Base-by-base conservation (phyloP, 495 filamentous ascomycete genomes). In the Apodospora peruviana region DNA sequence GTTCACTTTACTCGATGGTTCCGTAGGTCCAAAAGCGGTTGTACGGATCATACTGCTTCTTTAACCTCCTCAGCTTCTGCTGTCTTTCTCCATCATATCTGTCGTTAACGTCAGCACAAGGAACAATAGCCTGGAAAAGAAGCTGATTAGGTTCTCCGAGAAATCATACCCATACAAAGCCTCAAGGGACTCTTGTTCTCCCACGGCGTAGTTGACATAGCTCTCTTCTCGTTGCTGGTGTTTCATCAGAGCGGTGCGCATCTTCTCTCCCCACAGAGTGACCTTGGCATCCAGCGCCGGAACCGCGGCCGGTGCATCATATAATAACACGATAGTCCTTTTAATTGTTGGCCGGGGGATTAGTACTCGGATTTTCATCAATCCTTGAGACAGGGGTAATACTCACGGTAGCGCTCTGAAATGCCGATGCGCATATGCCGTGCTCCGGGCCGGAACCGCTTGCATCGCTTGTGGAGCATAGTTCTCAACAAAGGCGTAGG, bases 31-130 rank as follows among this genome's bases (percentile, higher is more conserved):
- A n/a, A n/a, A n/a, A n/a, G n/a, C n/a, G n/a, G n/a, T n/a, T n/a
- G n/a, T n/a, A n/a, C n/a, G 80, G 79, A 51, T 84, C 80, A 49
- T 78, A 80, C 59, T 70, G 67, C n/a, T 55, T 52, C 69, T 84
- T 83, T 59, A 83, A 55, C 0, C 35, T 45, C 27, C 44, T 47
- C 47, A 83, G 61, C 16, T 63, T 62, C 29, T 70, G n/a, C n/a
- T n/a, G n/a, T n/a, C n/a, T n/a, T n/a, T n/a, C n/a, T n/a, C n/a
- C n/a, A n/a, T n/a, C n/a, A n/a, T n/a, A n/a, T n/a, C n/a, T n/a
- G n/a, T n/a, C n/a, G n/a, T n/a, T n/a, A n/a, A n/a, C n/a, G n/a
- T n/a, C n/a, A n/a, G n/a, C n/a, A n/a, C n/a, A n/a, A n/a, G n/a
- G n/a, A n/a, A n/a, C n/a, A n/a, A n/a, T n/a, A n/a, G n/a, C n/a